Evolutionary conservation across 208 protist genomes (phyloP), one percentile per base, ranked within the genome.

Genomic region (Trypanosoma platydactyli): DNA sequence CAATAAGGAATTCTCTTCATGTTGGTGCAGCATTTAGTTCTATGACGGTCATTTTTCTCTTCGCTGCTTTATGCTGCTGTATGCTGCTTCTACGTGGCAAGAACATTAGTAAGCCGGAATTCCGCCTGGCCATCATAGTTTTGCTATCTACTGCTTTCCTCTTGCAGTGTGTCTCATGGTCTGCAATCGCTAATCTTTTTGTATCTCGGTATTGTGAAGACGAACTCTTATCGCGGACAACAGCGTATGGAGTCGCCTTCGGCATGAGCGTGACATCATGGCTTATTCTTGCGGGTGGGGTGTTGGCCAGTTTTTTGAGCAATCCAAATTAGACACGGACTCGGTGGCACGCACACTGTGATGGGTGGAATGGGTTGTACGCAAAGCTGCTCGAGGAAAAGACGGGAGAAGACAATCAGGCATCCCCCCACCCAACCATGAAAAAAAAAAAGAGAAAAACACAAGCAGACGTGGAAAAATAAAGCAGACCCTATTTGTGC

Each of bases 201-300:
- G 50, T 46, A 11, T 48, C 60, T 0, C 54, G 57, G 30, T 71
- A 71, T 60, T 83, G 79, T 64, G 40, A 66, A 33, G 41, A 41
- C 5, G 5, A 38, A 11, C 6, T 12, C 5, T n/a, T 30, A 12
- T 56, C 68, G 3, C 54, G 49, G 27, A 46, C 12, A 18, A 57
- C 45, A 25, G 64, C 76, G 16, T 91, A 86, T 70, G 85, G 85
- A 35, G 81, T 81, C 13, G 85, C 77, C 48, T 91, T 91, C 41
- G 85, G 81, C 20, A 59, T 91, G 16, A 76, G 59, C 49, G 7
- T 91, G 41, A 79, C 85, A 5, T 55, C 79, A 29, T 91, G 85
- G 85, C 24, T 79, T 13, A 5, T 87, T 20, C 53, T 53, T 40
- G 18, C 61, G 5, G 11, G 54, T 42, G 61, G 46, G n/a, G 35